These are phyloP conservation scores for Glutinoglossum americanum DNA, from an alignment of 495 filamentous ascomycete species.

Conservation along the genomic window DNA sequence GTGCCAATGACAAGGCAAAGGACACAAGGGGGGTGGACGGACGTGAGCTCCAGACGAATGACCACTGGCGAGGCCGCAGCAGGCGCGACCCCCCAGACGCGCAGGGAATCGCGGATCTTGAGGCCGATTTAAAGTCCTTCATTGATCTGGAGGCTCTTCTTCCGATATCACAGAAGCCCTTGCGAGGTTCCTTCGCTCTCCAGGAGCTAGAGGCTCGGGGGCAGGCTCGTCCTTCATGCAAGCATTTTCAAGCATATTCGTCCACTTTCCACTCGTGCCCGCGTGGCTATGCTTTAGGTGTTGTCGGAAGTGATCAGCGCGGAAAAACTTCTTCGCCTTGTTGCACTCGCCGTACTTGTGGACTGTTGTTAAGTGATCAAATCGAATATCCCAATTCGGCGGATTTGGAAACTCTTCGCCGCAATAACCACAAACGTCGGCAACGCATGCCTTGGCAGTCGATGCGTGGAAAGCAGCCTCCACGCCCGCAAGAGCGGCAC, in stretches of 20 bases:
- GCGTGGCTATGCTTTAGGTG: slow-evolving; percentile 96
- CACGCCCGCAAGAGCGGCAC: slow-evolving; percentile 52
- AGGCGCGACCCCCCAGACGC: neutral
- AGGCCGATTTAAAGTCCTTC: neutral
- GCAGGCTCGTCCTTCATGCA: slow-evolving; percentile 81
- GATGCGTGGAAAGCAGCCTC: slow-evolving; percentile 76
- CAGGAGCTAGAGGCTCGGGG: neutral
- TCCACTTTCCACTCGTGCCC: slow-evolving; percentile 95
- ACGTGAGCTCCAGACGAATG: too few species aligned
- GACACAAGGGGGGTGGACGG: too few species aligned
- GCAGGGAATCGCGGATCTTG: neutral
- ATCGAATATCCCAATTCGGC: slow-evolving; percentile 64
- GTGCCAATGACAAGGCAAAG: neutral
- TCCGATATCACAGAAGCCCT: neutral
- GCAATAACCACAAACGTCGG: slow-evolving; percentile 86
- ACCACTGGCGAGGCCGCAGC: too few species aligned
- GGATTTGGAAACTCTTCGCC: slow-evolving; percentile 75
- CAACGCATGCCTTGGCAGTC: slow-evolving; percentile 20
- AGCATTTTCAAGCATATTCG: slow-evolving; percentile 88
- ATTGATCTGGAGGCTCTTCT: slow-evolving; percentile 1
- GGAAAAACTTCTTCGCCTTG: slow-evolving; percentile 92
- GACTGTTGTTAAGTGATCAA: slow-evolving; percentile 66
- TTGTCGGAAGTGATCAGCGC: slow-evolving; percentile 93
- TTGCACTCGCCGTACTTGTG: slow-evolving; percentile 99
- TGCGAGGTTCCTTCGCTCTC: neutral